Base-by-base conservation (phyloP, 164 flowering plant species). In the Liriodendron chinense region DNA sequence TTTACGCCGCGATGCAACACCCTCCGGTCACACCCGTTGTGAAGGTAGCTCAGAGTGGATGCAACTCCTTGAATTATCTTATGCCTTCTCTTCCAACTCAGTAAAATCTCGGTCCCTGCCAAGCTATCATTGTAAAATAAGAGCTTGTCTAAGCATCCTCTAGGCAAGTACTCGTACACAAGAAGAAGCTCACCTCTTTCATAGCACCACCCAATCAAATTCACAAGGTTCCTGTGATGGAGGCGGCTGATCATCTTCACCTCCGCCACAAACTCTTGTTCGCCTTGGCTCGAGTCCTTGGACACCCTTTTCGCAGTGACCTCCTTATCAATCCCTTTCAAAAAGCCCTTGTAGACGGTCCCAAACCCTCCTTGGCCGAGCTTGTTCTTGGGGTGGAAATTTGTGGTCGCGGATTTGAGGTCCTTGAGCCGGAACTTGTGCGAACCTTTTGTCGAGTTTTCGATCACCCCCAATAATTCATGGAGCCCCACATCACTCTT, bases 351-450 rank as follows among this genome's bases (percentile, higher is more conserved):
- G 74, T 86, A 90, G 22, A 92, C 97, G 12, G 78, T 81, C 24
- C 94, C 94, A 50, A 84, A 92, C 2, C 92, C 97, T 1, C 94
- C 94, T 78, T 78, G 76, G 25, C 94, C 96, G 0, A 92, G 84
- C 84, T 83, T 84, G 82, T 87, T 83, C 57, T 74, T 80, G n/a
- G 73, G 72, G 56, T 74, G 72, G 76, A 89, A 91, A 49, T 84
- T 81, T 23, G 75, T 80, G 0, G 92, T 91, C n/a, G 92, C 89
- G 18, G 70, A 64, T 67, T 77, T 78, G 28, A 91, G 85, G 9
- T 90, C 88, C 73, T 69, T 84, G n/a, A 87, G 76, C 26, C 24
- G 26, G 80, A 86, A 87, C 72, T 79, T 88, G 59, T 64, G 71
- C 0, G 92, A 90, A 9, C 86, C 86, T 59, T 70, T 75, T 1